Evolutionary conservation across 202 grass and related monocot species (phyloP), one percentile per base, ranked within the genome.

Genomic region (Bolboschoenoplectus hybrid): DNA sequence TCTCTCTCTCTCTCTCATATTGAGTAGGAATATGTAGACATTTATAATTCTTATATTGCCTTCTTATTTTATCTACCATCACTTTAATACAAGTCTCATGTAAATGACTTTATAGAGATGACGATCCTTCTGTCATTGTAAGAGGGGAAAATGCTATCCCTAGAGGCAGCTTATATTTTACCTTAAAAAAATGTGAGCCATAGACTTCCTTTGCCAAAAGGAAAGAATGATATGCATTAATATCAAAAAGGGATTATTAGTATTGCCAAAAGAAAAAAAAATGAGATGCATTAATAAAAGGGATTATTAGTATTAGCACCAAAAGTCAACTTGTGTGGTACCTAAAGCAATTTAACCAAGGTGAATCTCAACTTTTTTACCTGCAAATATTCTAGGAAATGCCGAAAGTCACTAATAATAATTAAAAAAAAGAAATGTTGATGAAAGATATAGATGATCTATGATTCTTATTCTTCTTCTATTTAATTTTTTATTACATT

Each of bases 391-490:
- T 7, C 63, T 40, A 41, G 74, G 34, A 79, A 50, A 67, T 4
- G 1, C 64, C 11, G 35, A 67, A 13, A 67, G 35, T 40, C 65
- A 5, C 13, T 40, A 68, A 26, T 36, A 39, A 35, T 0, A 68
- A n/a, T n/a, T n/a, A 68, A 41, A 40, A 11, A 14, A 67, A 40
- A 68, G 11, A 68, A 51, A 17, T 6, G 47, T 70, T 10, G 32
- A 11, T 20, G 34, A 57, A 70, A 84, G 65, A 84, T 84, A 56
- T 65, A 53, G 51, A 88, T 44, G 35, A 50, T 47, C 13, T 57
- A 63, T 46, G 10, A 80, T 67, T 86, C 79, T 39, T 74, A 86
- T 39, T 72, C 40, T 45, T 40, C 16, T 50, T 81, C 45, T 55
- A 63, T 67, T 78, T 74, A 26, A 84, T 50, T 74, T 11, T 49